Percentiles rank a stretch among this genome's conserved stretches.
Conservation (phyloP, 495 filamentous ascomycete genomes). For the Aspergillus wentii region DNA sequence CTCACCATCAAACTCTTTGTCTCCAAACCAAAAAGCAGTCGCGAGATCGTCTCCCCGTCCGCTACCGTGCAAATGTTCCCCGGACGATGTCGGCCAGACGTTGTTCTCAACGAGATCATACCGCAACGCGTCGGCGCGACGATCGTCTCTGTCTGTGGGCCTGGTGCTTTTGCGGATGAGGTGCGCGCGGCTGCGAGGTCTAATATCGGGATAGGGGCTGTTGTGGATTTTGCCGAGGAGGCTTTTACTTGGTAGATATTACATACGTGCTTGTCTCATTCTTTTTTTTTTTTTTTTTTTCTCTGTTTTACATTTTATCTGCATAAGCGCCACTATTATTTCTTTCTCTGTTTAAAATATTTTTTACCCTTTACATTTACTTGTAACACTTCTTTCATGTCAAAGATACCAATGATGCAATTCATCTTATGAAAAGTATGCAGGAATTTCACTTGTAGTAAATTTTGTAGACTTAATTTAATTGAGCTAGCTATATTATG, state of each 20-base stretch:
- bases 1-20: slow-evolving; percentile 86
- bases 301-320: slow-evolving; percentile 1
- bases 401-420: no score
- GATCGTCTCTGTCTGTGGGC: slow-evolving; percentile 84
- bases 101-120: slow-evolving; percentile 74
- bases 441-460: no score
- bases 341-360: neutral
- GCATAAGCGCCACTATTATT: no score
- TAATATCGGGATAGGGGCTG: slow-evolving; percentile 58
- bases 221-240: slow-evolving; percentile 90
- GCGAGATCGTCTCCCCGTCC: slow-evolving; percentile 77
- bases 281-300: neutral
- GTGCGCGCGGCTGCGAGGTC: slow-evolving; percentile 69
- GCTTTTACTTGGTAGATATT: slow-evolving; percentile 94
- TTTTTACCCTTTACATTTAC: slow-evolving; percentile 1
- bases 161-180: slow-evolving; percentile 83
- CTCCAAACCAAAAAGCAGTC: slow-evolving; percentile 70
- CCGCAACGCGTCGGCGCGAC: slow-evolving; percentile 73
- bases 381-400: neutral
- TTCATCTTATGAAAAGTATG: no score
- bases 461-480: no score
- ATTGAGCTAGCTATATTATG: no score
- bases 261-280: no score
- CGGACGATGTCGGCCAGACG: slow-evolving; percentile 52
- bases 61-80: slow-evolving; percentile 88